phyloP scores from a whole-genome alignment of 495 filamentous ascomycete species.

The Xylaria castorea region DNA sequence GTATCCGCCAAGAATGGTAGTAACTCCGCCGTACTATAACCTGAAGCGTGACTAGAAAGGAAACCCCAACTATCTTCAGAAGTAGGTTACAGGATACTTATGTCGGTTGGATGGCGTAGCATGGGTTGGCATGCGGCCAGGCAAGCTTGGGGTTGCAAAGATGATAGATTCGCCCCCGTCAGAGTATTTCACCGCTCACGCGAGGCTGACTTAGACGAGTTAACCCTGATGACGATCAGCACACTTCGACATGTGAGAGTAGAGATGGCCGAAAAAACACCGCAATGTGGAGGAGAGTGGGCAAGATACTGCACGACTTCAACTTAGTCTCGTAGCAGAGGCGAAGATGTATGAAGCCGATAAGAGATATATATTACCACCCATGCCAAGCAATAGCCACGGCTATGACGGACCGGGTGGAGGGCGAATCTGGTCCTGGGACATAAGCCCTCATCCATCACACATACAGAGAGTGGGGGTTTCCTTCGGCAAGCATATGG shows the following conservation, averaged over 20 bases:
- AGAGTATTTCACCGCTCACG: slow-evolving; percentile 13
- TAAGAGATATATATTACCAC: slow-evolving; percentile 29
- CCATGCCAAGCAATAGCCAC: slow-evolving; percentile 27
- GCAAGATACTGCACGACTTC: neutral
- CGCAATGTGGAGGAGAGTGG: slow-evolving; percentile 19
- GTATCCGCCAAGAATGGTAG: slow-evolving; percentile 19
- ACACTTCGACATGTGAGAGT: slow-evolving; percentile 11
- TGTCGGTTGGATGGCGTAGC: neutral
- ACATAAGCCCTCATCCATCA: slow-evolving; percentile 9
- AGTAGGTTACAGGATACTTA: neutral
- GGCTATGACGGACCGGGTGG: slow-evolving; percentile 30
- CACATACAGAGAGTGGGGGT: slow-evolving; percentile 27
- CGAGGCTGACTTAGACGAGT: slow-evolving; percentile 19
- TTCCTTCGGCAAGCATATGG: slow-evolving; percentile 21
- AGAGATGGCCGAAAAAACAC: slow-evolving; percentile 21
- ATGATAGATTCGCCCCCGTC: slow-evolving; percentile 4
- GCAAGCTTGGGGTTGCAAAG: slow-evolving; percentile 16
- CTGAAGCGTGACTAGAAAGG: slow-evolving; percentile 3
- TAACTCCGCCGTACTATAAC: slow-evolving; percentile 24
- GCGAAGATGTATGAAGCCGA: slow-evolving; percentile 17
- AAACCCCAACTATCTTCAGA: slow-evolving; percentile 12
- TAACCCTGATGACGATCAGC: slow-evolving; percentile 4
- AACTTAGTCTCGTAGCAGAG: neutral
- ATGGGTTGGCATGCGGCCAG: neutral
- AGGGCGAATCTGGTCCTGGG: slow-evolving; percentile 22